These are phyloP conservation scores for Mortierella sp. DNA, from an alignment of 371 early-diverging fungal species.

Conservation along the genomic window DNA sequence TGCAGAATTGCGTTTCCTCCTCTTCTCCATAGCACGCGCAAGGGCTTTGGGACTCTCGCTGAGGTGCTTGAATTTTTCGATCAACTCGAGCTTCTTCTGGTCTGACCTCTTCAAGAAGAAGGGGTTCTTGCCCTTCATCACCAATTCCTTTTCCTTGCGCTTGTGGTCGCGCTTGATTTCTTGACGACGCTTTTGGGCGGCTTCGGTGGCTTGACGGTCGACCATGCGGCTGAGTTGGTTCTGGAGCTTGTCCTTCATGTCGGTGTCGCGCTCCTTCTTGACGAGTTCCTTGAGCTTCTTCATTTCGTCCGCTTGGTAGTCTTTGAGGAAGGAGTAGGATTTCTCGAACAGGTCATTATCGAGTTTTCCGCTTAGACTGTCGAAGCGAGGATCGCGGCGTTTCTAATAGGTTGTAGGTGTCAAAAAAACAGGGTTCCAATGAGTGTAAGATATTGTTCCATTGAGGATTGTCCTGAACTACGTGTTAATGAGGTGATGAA, in stretches of 20 bases:
- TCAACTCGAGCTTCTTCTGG: conserved; percentile 82
- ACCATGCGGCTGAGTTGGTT: conserved; percentile 70
- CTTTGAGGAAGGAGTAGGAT: conserved; percentile 86
- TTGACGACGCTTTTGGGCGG: conserved; percentile 71
- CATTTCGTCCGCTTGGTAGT: conserved; percentile 82
- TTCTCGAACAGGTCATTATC: conserved; percentile 90
- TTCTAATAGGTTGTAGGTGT: conserved; percentile 53
- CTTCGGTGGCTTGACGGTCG: conserved; percentile 61
- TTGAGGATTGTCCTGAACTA: too few relatives aligned
- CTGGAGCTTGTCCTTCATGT: conserved; percentile 65
- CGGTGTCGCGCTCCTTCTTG: conserved; percentile 73
- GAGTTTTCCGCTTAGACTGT: conserved; percentile 84
- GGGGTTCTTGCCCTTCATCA: conserved; percentile 90
- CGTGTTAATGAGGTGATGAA: background rate
- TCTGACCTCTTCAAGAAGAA: conserved; percentile 90
- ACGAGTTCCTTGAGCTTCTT: conserved; percentile 73
- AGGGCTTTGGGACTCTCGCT: conserved; percentile 75
- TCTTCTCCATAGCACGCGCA: conserved; percentile 87
- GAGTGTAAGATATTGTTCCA: too few relatives aligned
- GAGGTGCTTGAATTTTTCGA: conserved; percentile 81
- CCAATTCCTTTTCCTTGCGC: conserved; percentile 83
- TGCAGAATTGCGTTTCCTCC: conserved; percentile 89
- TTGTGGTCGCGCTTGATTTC: conserved; percentile 80
- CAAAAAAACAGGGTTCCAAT: background rate
- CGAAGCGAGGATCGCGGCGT: conserved; percentile 93